Conservation (phyloP, 2,329 filamentous ascomycete species). For the Aaosphaeria arxii region DNA sequence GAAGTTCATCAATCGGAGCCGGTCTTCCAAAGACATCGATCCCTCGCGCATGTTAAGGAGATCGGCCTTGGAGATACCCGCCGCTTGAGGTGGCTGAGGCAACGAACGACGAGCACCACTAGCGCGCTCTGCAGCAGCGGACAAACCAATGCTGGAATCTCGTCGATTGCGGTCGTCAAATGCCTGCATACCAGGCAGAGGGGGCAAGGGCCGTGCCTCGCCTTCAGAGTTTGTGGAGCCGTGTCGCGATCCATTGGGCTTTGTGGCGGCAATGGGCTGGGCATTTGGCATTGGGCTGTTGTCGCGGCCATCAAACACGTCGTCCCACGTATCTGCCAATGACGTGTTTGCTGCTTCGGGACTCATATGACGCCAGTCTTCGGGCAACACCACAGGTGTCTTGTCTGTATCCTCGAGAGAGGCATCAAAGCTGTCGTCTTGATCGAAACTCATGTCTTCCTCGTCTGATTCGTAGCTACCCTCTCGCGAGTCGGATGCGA, state of each 20-base stretch:
- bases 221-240: conserved; percentile 75
- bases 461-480: conserved; percentile 88
- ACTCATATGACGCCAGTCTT: conserved; percentile 86
- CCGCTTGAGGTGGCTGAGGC: conserved; percentile 68
- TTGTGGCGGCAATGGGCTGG: conserved; percentile 41
- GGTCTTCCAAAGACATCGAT: conserved; percentile 80
- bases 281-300: conserved; percentile 65
- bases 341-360: conserved; percentile 59
- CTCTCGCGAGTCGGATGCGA: conserved; percentile 85
- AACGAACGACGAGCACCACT: conserved; percentile 65
- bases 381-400: conserved; percentile 94
- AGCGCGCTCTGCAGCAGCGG: conserved; percentile 70
- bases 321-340: conserved; percentile 55
- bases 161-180: conserved; percentile 52
- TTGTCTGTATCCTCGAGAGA: conserved; percentile 95
- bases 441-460: conserved; percentile 63
- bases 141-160: conserved; percentile 61
- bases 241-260: conserved; percentile 52
- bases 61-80: conserved; percentile 70
- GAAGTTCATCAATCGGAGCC: conserved; percentile 84
- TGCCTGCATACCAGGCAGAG: conserved; percentile 68
- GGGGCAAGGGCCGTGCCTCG: conserved; percentile 81
- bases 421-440: conserved; percentile 91
- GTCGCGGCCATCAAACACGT: conserved; percentile 63
- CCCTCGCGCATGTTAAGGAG: conserved; percentile 71